These are phyloP conservation scores for Teratosphaeria viscida DNA, from an alignment of 2,329 filamentous ascomycete genomes.

Conservation along the genomic window DNA sequence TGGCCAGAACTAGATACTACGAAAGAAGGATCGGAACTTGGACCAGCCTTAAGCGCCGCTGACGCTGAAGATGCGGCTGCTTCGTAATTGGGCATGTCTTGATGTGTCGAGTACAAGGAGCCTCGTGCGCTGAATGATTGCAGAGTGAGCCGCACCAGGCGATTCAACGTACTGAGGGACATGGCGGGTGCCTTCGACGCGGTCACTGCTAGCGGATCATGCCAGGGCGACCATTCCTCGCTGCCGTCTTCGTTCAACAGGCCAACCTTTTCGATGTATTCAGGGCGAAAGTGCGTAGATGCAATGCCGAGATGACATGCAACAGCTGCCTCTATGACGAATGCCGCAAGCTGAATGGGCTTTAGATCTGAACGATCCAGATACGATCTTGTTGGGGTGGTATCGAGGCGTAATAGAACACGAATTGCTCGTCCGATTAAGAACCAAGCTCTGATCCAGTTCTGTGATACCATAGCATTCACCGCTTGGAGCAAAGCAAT, in stretches of 20 bases:
- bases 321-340: conserved; percentile 51
- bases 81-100: background rate
- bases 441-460: conserved; percentile 52
- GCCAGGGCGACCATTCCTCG: conserved; percentile 68
- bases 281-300: conserved; percentile 39
- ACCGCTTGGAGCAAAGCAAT: conserved; percentile 44
- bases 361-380: background rate
- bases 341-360: conserved; percentile 41
- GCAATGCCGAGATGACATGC: conserved; percentile 40
- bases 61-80: background rate
- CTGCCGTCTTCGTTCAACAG: conserved; percentile 52
- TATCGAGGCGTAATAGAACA: conserved; percentile 22
- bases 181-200: conserved; percentile 24
- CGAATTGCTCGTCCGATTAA: conserved; percentile 55
- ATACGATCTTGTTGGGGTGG: background rate
- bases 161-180: conserved; percentile 43
- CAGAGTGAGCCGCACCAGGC: conserved; percentile 27
- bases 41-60: background rate
- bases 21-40: background rate
- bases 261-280: conserved; percentile 33
- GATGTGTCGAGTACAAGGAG: background rate
- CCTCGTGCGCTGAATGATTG: background rate
- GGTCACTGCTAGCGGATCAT: conserved; percentile 28
- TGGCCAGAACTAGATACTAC: background rate
- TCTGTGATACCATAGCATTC: conserved; percentile 50